These are phyloP conservation scores for Punica granatum DNA, from an alignment of 345 rosid species.

Conservation along the genomic window DNA sequence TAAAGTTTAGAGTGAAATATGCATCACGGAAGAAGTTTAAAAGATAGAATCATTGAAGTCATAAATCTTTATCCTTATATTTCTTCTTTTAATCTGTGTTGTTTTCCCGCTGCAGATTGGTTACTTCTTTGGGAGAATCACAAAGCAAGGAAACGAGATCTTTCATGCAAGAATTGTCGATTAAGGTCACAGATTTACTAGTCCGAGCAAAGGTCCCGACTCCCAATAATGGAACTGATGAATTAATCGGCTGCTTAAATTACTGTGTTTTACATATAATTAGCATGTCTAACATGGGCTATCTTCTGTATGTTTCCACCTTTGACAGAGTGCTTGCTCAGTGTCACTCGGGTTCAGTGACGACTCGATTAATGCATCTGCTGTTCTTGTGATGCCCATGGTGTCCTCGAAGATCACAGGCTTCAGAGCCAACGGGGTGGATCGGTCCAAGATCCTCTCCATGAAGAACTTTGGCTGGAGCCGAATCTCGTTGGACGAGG, in stretches of 20 bases:
- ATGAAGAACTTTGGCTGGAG: slow-evolving; percentile 66
- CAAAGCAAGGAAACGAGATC: slow-evolving; percentile 63
- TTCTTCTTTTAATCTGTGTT: neutral
- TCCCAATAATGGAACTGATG: neutral
- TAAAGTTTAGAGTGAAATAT: neutral
- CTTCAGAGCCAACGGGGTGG: slow-evolving; percentile 64
- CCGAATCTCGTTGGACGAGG: slow-evolving; percentile 44
- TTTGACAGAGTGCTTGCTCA: slow-evolving; percentile 69
- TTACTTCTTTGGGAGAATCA: slow-evolving; percentile 17
- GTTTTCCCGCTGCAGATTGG: slow-evolving; percentile 32
- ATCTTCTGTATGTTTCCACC: neutral
- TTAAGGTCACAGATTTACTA: slow-evolving; percentile 45
- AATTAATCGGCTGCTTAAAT: neutral
- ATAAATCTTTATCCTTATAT: neutral
- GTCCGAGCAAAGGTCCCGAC: slow-evolving; percentile 71
- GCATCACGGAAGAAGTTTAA: neutral
- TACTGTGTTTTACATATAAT: neutral
- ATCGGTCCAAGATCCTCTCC: slow-evolving; percentile 54
- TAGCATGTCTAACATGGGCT: neutral
- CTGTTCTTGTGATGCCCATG: slow-evolving; percentile 96
- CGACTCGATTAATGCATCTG: slow-evolving; percentile 93
- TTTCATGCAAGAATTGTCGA: slow-evolving; percentile 40
- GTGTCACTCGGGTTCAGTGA: slow-evolving; percentile 71
- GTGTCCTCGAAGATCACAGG: slow-evolving; percentile 89
- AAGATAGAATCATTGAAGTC: neutral